Percentiles rank a stretch among this genome's conserved stretches.
Evolutionary conservation across 1,284 basidiomycete genomes (phyloP).

Genomic region (Moesziomyces parantarcticus): DNA sequence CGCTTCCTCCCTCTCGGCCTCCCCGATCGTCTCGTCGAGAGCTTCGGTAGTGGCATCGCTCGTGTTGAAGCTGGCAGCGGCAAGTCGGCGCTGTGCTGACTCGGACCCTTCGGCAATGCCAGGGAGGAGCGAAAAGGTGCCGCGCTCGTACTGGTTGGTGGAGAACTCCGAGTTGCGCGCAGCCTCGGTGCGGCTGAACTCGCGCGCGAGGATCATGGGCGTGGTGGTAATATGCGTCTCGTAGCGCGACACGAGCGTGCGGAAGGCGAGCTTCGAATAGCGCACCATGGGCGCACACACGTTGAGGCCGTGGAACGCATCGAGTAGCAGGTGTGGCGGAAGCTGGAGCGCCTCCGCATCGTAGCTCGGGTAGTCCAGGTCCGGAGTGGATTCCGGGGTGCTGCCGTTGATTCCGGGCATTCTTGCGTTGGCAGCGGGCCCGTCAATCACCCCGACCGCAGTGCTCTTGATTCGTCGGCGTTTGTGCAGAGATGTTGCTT

Average conservation of each 20-base stretch:
- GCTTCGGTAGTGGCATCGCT: background rate
- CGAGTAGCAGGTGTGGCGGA: constrained; percentile 53
- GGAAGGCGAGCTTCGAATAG: constrained; percentile 74
- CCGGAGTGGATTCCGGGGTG: background rate
- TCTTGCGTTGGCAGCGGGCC: background rate
- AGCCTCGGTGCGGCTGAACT: constrained; percentile 73
- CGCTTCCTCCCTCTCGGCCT: constrained; percentile 18
- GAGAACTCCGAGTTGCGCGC: constrained; percentile 73
- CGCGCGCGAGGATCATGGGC: constrained; percentile 74
- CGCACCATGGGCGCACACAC: constrained; percentile 72
- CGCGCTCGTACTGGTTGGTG: constrained; percentile 71
- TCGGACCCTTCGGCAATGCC: constrained; percentile 49
- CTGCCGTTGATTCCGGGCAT: constrained; percentile 3
- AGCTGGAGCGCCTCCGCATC: constrained; percentile 24
- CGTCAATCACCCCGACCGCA: background rate
- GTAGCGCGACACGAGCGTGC: constrained; percentile 73
- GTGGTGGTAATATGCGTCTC: constrained; percentile 74
- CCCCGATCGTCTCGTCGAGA: constrained; percentile 6
- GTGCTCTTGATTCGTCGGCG: background rate
- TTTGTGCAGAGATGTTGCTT: too few species aligned
- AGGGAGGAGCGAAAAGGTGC: constrained; percentile 70
- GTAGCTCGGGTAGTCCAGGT: constrained; percentile 15
- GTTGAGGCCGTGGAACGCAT: constrained; percentile 52
- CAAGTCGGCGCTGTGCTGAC: constrained; percentile 15
- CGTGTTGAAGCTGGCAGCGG: background rate